Base-by-base conservation (phyloP, 1,284 basidiomycete genomes). In the Sparassis latifolia region DNA sequence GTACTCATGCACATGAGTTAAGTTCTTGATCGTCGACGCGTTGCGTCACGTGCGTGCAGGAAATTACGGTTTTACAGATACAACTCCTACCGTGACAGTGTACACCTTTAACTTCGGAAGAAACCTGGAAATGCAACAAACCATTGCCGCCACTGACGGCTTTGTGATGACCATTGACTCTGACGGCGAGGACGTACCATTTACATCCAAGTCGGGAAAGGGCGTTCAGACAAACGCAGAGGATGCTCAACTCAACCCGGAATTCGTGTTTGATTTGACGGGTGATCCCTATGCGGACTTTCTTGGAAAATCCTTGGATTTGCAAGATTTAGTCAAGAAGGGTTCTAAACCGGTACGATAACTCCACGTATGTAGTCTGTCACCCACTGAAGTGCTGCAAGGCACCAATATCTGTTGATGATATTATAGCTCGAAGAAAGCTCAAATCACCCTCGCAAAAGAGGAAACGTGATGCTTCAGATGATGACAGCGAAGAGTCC, bases 391-490 rank as follows among this genome's bases (percentile, higher is more conserved):
- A 3, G 5, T 12, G 10, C 20, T n/a, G n/a, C 39, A 41, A 91
- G 86, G 75, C 80, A 62, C 84, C 87, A 10, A 80, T 97, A 45
- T 92, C 88, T 42, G 86, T 97, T 7, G 91, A 97, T 69, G 92
- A 97, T 63, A 97, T 96, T 57, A 93, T 95, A 61, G 84, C 83
- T 44, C 75, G 85, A 51, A 75, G 86, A 50, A 79, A 73, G 49
- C 72, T 76, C 50, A 62, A 71, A 59, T 66, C 63, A 56, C 56
- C 60, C 54, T 64, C 65, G 41, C 69, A 69, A 33, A 87, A 89
- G 65, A 75, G 82, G 51, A 88, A 89, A 70, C 66, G 82, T 52
- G 72, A 64, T 48, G 56, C 63, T 30, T 61, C 62, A 33, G 62
- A 64, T 37, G 62, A 64, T 20, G 66, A 59, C 3, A 64, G 65